phyloP scores from a whole-genome alignment of 2,329 filamentous ascomycete genomes.

The Talaromyces sp. region DNA sequence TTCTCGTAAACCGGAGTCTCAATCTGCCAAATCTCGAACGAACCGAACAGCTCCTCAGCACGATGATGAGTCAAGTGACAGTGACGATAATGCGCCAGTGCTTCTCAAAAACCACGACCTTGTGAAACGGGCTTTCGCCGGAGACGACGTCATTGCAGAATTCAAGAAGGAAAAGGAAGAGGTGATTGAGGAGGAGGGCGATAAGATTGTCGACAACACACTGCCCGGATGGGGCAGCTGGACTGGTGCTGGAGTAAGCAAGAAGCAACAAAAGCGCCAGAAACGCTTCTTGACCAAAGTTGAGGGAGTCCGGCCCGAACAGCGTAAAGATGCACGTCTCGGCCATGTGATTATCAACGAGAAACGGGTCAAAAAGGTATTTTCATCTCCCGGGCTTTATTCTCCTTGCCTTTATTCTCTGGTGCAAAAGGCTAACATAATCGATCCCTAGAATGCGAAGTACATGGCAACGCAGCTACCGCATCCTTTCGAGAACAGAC shows the following conservation, averaged over 20 bases:
- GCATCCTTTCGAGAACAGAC: slow-evolving; percentile 79
- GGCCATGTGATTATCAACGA: slow-evolving; percentile 88
- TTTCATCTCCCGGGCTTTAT: slow-evolving; percentile 35
- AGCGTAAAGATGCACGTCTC: slow-evolving; percentile 77
- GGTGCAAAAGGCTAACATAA: slow-evolving; percentile 1
- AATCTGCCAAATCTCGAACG: slow-evolving; percentile 3
- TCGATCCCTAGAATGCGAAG: slow-evolving; percentile 63
- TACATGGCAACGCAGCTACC: slow-evolving; percentile 82
- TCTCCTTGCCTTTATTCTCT: not conserved
- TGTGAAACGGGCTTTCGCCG: slow-evolving; percentile 80
- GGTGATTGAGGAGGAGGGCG: slow-evolving; percentile 69
- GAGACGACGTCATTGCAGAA: slow-evolving; percentile 73
- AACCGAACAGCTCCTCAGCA: slow-evolving; percentile 12
- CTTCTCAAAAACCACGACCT: slow-evolving; percentile 57
- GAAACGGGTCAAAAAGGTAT: slow-evolving; percentile 80
- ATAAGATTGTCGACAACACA: slow-evolving; percentile 76
- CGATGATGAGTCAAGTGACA: slow-evolving; percentile 36
- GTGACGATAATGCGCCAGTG: slow-evolving; percentile 36
- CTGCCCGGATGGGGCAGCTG: slow-evolving; percentile 92
- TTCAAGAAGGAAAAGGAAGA: slow-evolving; percentile 78
- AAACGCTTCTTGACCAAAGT: slow-evolving; percentile 46
- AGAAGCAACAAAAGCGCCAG: slow-evolving; percentile 58
- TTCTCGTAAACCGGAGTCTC: slow-evolving; percentile 9
- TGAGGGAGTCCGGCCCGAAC: slow-evolving; percentile 68
- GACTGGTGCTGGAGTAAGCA: slow-evolving; percentile 78